phyloP scores from a whole-genome alignment of 2,329 filamentous ascomycete genomes.

The Pseudopyrenochaeta lycopersici region DNA sequence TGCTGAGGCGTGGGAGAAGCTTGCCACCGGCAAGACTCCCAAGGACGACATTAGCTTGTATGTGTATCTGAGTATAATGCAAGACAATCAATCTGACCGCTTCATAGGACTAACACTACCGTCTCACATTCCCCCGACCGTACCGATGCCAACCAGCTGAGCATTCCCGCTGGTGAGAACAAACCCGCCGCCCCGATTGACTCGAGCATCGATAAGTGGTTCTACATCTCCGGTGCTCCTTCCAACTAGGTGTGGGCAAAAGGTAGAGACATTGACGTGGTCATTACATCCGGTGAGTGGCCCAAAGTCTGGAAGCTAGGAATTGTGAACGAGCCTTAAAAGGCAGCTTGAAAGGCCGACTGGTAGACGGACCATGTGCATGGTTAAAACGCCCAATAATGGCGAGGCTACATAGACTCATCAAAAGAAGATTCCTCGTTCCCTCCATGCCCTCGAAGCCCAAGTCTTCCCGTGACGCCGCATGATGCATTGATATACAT shows the following conservation, averaged over 20 bases:
- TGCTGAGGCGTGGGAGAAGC: conserved; percentile 94
- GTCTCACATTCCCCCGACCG: conserved; percentile 78
- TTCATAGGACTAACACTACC: conserved; percentile 78
- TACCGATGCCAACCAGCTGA: conserved; percentile 73
- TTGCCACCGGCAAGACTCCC: conserved; percentile 88
- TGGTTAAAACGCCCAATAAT: conserved; percentile 17
- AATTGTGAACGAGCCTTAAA: conserved; percentile 1
- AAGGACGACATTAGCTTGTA: conserved; percentile 83
- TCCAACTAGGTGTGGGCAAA: conserved; percentile 49
- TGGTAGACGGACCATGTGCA: conserved; percentile 6
- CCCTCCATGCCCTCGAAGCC: conserved; percentile 6
- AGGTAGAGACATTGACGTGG: neutral
- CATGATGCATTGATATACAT: conserved; percentile 26
- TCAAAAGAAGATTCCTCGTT: conserved; percentile 20
- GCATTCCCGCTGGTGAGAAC: conserved; percentile 82
- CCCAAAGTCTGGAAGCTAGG: conserved; percentile 2
- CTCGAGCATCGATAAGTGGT: conserved; percentile 99
- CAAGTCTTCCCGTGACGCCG: conserved; percentile 36
- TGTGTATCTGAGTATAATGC: conserved; percentile 56
- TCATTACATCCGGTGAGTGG: neutral
- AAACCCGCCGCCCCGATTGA: conserved; percentile 89
- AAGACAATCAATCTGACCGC: conserved; percentile 22
- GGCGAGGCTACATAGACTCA: conserved; percentile 25
- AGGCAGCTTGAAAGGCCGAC: neutral
- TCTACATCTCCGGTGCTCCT: conserved; percentile 99